Conservation (phyloP, 2,329 filamentous ascomycete species). For the Aphanoascus verrucosus region DNA sequence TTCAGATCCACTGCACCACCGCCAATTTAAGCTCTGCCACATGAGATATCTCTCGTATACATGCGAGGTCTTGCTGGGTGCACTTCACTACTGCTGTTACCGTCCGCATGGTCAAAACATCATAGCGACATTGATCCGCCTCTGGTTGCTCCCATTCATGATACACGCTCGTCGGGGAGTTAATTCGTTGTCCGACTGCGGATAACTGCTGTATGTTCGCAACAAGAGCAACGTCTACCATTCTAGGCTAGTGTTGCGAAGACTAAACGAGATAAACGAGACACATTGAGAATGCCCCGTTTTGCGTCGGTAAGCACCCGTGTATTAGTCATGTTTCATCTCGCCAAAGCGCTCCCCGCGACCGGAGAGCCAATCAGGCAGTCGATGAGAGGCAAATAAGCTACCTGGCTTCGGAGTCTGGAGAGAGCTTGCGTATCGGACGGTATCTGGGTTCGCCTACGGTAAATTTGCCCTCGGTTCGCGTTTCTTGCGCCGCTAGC, state of each 20-base stretch:
- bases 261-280: not conserved
- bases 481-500: not conserved
- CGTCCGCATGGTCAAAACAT: too few relatives aligned
- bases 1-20: too few relatives aligned
- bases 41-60: too few relatives aligned
- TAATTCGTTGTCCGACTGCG: not conserved
- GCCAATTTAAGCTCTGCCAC: too few relatives aligned
- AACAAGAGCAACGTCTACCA: not conserved
- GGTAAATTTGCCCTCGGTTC: too few relatives aligned
- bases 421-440: not conserved
- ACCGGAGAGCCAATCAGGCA: constrained; percentile 3
- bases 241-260: not conserved
- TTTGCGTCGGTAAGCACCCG: not conserved
- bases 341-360: not conserved
- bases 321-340: constrained; percentile 9
- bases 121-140: too few relatives aligned
- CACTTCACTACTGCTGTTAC: too few relatives aligned
- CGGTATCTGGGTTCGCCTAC: too few relatives aligned
- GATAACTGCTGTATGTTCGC: not conserved
- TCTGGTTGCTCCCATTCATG: too few relatives aligned
- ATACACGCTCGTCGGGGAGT: too few relatives aligned
- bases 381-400: not conserved
- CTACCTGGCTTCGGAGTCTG: not conserved
- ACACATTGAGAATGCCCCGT: not conserved
- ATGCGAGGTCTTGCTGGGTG: too few relatives aligned